A percentile compares a stretch with the other conserved stretches of the same genome.
Conservation (phyloP, 345 rosid genomes). For the Murraya koenigii region DNA sequence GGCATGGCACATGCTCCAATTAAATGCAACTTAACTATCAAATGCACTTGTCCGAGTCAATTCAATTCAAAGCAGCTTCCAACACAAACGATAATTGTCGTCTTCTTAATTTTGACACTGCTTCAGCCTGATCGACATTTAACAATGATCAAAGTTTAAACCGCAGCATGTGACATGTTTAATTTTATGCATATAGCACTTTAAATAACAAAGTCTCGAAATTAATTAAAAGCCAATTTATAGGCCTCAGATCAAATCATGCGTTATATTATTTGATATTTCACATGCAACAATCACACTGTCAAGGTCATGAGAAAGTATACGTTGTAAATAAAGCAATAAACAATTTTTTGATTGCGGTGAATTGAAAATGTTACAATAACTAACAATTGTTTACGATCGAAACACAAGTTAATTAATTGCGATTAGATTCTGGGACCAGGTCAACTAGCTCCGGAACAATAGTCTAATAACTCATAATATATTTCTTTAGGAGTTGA, state of each 20-base stretch:
- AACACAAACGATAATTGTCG: not conserved
- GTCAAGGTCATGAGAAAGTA: not conserved
- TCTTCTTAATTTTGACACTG: not conserved
- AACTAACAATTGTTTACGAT: too few relatives aligned
- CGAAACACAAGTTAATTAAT: not conserved
- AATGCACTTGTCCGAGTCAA: not conserved
- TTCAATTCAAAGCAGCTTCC: not conserved
- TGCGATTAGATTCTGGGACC: not conserved
- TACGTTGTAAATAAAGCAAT: too few relatives aligned
- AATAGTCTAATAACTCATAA: not conserved
- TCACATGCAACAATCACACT: not conserved
- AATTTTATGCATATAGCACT: too few relatives aligned
- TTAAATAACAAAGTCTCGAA: not conserved
- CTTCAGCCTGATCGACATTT: too few relatives aligned
- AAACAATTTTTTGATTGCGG: not conserved
- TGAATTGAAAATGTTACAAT: not conserved
- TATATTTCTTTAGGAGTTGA: not conserved
- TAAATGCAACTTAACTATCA: not conserved
- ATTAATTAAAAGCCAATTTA: too few relatives aligned
- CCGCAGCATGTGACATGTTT: not conserved
- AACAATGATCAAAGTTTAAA: too few relatives aligned
- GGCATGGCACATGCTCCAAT: not conserved
- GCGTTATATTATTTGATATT: too few relatives aligned
- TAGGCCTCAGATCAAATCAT: too few relatives aligned
- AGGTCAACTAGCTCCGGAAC: not conserved